Base-by-base conservation (phyloP, 495 filamentous ascomycete species). In the Terfezia claveryi region DNA sequence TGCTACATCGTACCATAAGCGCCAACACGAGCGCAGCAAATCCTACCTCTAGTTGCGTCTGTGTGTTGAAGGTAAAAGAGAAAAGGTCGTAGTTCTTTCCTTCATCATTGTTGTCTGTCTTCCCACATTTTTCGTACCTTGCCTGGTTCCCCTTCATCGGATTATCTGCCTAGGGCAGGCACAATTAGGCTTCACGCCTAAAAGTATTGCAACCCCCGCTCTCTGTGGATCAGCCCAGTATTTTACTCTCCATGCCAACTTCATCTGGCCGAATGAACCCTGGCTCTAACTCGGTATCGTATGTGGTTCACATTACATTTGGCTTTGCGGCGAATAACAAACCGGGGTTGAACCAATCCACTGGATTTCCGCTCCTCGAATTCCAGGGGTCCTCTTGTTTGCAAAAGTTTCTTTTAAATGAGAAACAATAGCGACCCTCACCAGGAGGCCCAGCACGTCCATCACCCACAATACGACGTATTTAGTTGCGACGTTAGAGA, bases 371-470 rank as follows among this genome's bases (percentile, higher is more conserved):
- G 55, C 61, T 54, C 62, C 56, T 64, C 57, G 55, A 32, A 64
- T 62, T 59, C 61, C 57, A 60, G 57, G 55, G 57, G 62, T 64
- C 63, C 27, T 64, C 61, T 64, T 51, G 50, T 64, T 46, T 46
- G 1, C 12, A 9, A 20, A 2, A 2, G 17, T 5, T 20, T 46
- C 12, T 9, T 8, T 56, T 58, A 64, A 20, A 64, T 64, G 61
- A 54, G 37, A 57, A 55, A 55, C 53, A 55, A 56, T 58, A 61
- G 50, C 49, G 53, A 23, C 56, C 49, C 61, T 64, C 55, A 58
- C 64, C 62, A 64, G 62, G 61, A 61, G 61, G 20, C 55, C 56
- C 61, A 55, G 61, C 53, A 63, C 61, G 59, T 60, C 61, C 38
- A 12, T n/a, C 53, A 52, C 51, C 60, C 49, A 56, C 60, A 59